A percentile compares a stretch with the other conserved stretches of the same genome.
Evolutionary conservation across 345 rosid species (phyloP).

Genomic region (Microthlaspi erraticum): DNA sequence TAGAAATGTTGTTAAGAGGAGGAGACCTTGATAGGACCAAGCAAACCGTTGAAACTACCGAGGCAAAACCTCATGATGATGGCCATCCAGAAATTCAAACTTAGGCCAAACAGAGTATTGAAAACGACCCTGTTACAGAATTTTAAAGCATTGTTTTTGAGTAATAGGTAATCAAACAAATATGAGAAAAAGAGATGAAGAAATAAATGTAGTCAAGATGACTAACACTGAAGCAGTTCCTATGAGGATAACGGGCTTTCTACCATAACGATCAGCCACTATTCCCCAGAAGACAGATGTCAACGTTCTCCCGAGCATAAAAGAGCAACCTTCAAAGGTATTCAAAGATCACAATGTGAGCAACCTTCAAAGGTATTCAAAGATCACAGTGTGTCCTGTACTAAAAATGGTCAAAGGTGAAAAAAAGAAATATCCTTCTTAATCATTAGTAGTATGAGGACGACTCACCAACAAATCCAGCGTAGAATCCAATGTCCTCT

Average conservation of each 20-base stretch:
- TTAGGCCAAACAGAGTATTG: constrained; percentile 90
- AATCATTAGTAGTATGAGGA: not conserved
- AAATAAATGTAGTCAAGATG: not conserved
- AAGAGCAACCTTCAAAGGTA: constrained; percentile 67
- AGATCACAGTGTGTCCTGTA: not conserved
- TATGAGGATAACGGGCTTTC: constrained; percentile 82
- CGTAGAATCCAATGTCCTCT: constrained; percentile 90
- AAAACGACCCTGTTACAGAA: constrained; percentile 72
- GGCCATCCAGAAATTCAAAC: constrained; percentile 95
- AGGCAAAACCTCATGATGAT: constrained; percentile 79
- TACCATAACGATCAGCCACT: constrained; percentile 87
- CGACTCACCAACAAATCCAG: constrained; percentile 84
- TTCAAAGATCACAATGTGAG: constrained; percentile 14
- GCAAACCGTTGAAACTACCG: constrained; percentile 87
- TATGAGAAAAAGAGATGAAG: not conserved
- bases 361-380: constrained; percentile 57
- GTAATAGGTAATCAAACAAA: not conserved
- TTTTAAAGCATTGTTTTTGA: not conserved
- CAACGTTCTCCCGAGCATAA: constrained; percentile 89
- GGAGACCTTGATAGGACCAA: constrained; percentile 88
- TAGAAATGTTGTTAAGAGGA: not conserved
- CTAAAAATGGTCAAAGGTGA: not conserved
- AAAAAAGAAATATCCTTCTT: too few species aligned
- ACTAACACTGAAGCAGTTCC: constrained; percentile 83
- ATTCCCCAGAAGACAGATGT: constrained; percentile 91